Evolutionary conservation across 768 basidiomycete species (phyloP), one percentile per base, ranked within the genome.

Genomic region (Daedaleopsis sinensis): DNA sequence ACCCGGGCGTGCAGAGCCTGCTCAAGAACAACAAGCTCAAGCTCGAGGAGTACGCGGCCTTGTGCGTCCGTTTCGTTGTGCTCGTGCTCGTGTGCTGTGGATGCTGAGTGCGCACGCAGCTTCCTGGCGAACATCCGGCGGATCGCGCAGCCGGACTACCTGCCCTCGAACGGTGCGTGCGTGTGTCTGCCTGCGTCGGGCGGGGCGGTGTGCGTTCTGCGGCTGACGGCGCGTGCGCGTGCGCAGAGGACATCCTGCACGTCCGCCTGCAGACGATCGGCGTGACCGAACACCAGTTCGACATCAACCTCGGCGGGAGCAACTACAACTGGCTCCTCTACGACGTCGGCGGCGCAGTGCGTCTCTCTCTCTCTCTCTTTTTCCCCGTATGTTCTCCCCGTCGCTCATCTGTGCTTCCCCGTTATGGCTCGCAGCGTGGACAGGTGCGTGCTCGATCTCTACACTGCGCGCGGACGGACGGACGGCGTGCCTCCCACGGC

Each of bases 231-330:
- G 55, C 53, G 46, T 50, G 43, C 38, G 38, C 10, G 11, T 3
- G 18, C 11, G 11, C 70, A 91, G 91, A 84, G 65, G 91, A 94
- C 72, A 82, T 93, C 57, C 80, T 94, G 15, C 86, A 88, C 58
- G 90, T 90, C 59, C 88, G 91, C 23, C 75, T 94, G 37, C 91
- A 91, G 75, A 93, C 91, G 0, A 74, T 93, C 13, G 91, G 91
- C 3, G 86, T 93, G 21, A 84, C 87, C 58, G 91, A 93, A 65
- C 89, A 92, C 69, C 78, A 83, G 1, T 91, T 91, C 70, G 82
- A 86, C 58, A 84, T 92, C 60, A 79, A 80, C 59, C 81, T 86
- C 62, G 84, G 82, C 43, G 86, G 87, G 3, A 79, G 78, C 58
- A 79, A 79, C 46, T 90, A 89, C 69, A 82, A 86, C 55, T 93